These are phyloP conservation scores for Arthrobotrys musiformis DNA, from an alignment of 2,329 filamentous ascomycete genomes.

Conservation along the genomic window DNA sequence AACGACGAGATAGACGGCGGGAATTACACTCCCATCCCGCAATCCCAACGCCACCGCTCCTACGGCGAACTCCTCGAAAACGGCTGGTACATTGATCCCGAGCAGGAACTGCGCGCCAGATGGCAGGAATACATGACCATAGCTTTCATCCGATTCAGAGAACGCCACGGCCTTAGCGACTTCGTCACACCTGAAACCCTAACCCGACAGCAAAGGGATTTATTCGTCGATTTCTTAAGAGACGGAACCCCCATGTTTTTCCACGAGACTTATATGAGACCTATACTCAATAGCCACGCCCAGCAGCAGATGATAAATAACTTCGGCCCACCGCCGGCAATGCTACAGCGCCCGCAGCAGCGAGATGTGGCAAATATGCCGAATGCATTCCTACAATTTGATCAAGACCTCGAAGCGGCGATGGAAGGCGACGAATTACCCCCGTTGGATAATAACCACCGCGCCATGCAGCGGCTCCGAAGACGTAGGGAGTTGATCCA, in stretches of 20 bases:
- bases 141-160: slow-evolving; percentile 5
- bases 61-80: background rate
- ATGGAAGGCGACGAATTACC: no score
- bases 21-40: slow-evolving; percentile 2
- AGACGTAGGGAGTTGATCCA: no score
- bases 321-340: background rate
- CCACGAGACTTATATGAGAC: background rate
- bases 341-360: background rate
- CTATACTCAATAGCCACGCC: background rate
- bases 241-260: slow-evolving; percentile 1
- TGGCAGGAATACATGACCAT: background rate
- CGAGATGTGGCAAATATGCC: background rate
- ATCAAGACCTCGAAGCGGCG: no score
- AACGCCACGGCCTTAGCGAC: background rate
- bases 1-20: background rate
- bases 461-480: no score
- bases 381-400: background rate
- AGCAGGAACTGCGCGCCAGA: background rate
- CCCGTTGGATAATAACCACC: no score
- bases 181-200: background rate
- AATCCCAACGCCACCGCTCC: background rate
- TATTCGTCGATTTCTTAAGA: background rate
- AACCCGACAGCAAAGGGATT: background rate
- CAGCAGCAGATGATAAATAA: background rate
- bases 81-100: slow-evolving; percentile 10